Evolutionary conservation across 2,329 filamentous ascomycete genomes (phyloP).

Genomic region (Penicillium sp.): DNA sequence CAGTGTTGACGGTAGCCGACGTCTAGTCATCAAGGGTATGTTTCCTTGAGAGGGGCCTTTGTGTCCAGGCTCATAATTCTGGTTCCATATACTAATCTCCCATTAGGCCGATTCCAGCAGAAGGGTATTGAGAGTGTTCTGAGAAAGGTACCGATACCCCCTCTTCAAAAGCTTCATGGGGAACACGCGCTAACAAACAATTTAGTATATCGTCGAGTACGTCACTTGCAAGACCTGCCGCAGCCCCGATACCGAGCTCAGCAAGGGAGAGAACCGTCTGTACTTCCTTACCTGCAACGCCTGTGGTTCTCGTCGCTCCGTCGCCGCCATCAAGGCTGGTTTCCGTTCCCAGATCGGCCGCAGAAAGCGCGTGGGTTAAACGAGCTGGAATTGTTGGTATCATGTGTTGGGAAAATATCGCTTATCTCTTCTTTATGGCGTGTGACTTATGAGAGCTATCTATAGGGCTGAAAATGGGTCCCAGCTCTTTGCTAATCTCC

Average conservation of each 20-base stretch:
- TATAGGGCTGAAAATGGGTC: constrained; percentile 18
- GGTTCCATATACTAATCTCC: not conserved
- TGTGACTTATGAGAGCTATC: constrained; percentile 20
- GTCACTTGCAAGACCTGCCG: constrained; percentile 99
- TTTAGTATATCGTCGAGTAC: constrained; percentile 70
- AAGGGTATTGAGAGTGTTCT: constrained; percentile 98
- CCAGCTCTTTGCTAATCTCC: constrained; percentile 13
- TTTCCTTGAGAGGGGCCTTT: not conserved
- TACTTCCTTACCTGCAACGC: constrained; percentile 99
- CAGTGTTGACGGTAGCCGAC: constrained; percentile 87
- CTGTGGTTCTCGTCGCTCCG: constrained; percentile 78
- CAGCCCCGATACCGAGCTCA: constrained; percentile 90
- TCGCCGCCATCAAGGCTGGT: constrained; percentile 99
- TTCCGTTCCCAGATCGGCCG: constrained; percentile 99
- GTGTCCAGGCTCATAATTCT: not conserved
- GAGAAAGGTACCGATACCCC: constrained; percentile 76
- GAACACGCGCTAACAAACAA: constrained; percentile 3
- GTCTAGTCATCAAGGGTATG: constrained; percentile 85
- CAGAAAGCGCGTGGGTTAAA: constrained; percentile 88
- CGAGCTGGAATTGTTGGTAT: constrained; percentile 16
- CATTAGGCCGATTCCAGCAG: constrained; percentile 86
- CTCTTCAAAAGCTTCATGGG: not conserved
- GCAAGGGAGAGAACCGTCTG: constrained; percentile 98
- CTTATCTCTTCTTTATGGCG: constrained; percentile 25
- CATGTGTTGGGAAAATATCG: constrained; percentile 17